A percentile compares a stretch with the other conserved stretches of the same genome.
Conservation (phyloP, 352 stramenopile species). For the Globisporangium iwayamae region DNA sequence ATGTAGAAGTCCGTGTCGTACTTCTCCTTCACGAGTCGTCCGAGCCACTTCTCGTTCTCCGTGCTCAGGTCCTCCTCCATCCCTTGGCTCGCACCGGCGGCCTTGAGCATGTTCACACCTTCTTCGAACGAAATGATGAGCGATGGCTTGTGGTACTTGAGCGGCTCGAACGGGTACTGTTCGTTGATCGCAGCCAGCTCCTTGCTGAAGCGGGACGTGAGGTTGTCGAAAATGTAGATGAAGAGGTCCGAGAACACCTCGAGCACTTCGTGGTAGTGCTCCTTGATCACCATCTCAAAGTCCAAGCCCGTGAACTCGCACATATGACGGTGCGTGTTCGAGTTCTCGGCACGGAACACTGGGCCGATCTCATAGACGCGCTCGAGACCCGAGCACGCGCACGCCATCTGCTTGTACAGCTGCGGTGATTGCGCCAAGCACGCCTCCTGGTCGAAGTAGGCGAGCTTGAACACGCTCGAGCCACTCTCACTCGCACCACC, state of each 20-base stretch:
- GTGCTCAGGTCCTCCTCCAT: constrained; percentile 86
- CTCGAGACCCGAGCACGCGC: constrained; percentile 97
- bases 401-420: constrained; percentile 99
- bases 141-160: constrained; percentile 95
- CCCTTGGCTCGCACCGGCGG: constrained; percentile 69
- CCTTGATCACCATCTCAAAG: constrained; percentile 99
- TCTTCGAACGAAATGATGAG: constrained; percentile 94
- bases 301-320: constrained; percentile 99
- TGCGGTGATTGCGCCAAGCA: constrained; percentile 97
- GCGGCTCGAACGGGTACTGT: constrained; percentile 97
- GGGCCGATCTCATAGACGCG: constrained; percentile 98
- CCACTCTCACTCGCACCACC: constrained; percentile 96
- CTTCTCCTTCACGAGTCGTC: constrained; percentile 94
- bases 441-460: constrained; percentile 98
- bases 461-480: constrained; percentile 97
- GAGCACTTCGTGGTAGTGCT: constrained; percentile 99
- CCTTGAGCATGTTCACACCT: constrained; percentile 91
- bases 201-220: constrained; percentile 91
- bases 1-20: constrained; percentile 99
- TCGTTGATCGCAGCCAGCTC: constrained; percentile 95
- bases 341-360: constrained; percentile 99
- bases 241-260: constrained; percentile 99
- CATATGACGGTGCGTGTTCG: constrained; percentile 98
- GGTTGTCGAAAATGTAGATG: constrained; percentile 99
- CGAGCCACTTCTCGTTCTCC: constrained; percentile 98